These are phyloP conservation scores for Truncatella angustata DNA, from an alignment of 2,329 filamentous ascomycete genomes.

Conservation along the genomic window DNA sequence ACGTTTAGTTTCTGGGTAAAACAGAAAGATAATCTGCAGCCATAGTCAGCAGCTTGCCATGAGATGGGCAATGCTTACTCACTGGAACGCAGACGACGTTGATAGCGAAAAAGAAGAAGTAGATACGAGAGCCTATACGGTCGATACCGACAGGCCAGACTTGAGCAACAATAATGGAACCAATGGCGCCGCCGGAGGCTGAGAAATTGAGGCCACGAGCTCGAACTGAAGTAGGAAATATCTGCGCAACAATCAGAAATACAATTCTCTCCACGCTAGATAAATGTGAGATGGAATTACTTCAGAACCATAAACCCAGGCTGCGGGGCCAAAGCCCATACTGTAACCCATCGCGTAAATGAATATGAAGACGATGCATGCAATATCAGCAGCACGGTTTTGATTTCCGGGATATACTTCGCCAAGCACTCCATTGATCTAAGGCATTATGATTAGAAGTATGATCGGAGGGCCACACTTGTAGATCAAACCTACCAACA, in stretches of 20 bases:
- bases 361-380: constrained; percentile 55
- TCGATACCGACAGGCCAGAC: constrained; percentile 55
- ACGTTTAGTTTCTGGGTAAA: constrained; percentile 45
- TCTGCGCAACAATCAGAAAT: constrained; percentile 32
- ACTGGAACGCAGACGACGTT: constrained; percentile 47
- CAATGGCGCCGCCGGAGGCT: constrained; percentile 53
- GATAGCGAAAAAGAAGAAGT: constrained; percentile 57
- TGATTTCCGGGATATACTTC: constrained; percentile 48
- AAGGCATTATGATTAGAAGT: not conserved
- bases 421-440: constrained; percentile 55
- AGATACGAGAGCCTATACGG: constrained; percentile 48
- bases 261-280: too few relatives aligned
- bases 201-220: constrained; percentile 55
- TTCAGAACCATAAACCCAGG: constrained; percentile 61
- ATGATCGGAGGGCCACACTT: not conserved
- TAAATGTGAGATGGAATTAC: too few relatives aligned
- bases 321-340: constrained; percentile 54
- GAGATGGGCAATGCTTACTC: constrained; percentile 10
- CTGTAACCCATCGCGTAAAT: constrained; percentile 58
- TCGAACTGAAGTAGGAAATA: constrained; percentile 57
- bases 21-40: constrained; percentile 35
- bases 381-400: constrained; percentile 45
- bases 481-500: constrained; percentile 42
- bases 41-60: too few relatives aligned
- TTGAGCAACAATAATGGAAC: constrained; percentile 52